A percentile compares a stretch with the other conserved stretches of the same genome.
Evolutionary conservation across 1,284 basidiomycete genomes (phyloP).

Genomic region (Pseudozyma hubeiensis): DNA sequence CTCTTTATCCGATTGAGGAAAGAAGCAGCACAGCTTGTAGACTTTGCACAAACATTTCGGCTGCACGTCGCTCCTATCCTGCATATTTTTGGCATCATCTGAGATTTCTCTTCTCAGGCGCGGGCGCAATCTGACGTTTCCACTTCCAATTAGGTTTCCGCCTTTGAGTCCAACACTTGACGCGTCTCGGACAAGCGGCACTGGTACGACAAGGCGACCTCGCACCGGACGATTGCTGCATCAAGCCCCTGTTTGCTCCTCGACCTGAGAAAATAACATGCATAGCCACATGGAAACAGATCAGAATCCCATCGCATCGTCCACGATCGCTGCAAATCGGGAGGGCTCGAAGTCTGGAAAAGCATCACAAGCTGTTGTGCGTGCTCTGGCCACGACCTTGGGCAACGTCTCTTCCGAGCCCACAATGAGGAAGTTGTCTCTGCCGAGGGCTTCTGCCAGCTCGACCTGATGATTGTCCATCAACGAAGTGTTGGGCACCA

Average conservation of each 20-base stretch:
- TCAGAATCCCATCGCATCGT: conserved; percentile 26
- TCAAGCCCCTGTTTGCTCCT: conserved; percentile 18
- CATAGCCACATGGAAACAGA: no score
- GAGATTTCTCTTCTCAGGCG: not conserved
- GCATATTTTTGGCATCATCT: conserved; percentile 3
- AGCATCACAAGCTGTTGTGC: not conserved
- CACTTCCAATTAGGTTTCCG: not conserved
- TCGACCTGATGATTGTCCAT: conserved; percentile 95
- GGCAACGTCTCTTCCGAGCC: conserved; percentile 31
- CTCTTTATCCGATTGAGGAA: no score
- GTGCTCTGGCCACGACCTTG: conserved; percentile 25
- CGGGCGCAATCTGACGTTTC: conserved; percentile 27
- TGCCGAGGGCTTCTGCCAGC: conserved; percentile 78
- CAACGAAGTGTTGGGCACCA: conserved; percentile 87
- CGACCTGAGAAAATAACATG: no score
- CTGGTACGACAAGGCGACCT: no score
- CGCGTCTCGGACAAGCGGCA: not conserved
- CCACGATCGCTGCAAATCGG: conserved; percentile 37
- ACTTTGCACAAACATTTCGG: conserved; percentile 16
- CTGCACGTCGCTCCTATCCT: conserved; percentile 31
- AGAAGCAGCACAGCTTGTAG: conserved; percentile 2
- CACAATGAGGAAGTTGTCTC: conserved; percentile 24
- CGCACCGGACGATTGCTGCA: conserved; percentile 6
- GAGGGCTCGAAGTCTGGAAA: conserved; percentile 47
- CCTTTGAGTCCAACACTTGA: conserved; percentile 20